Base-by-base conservation (phyloP, 495 filamentous ascomycete genomes). In the Letharia columbiana region DNA sequence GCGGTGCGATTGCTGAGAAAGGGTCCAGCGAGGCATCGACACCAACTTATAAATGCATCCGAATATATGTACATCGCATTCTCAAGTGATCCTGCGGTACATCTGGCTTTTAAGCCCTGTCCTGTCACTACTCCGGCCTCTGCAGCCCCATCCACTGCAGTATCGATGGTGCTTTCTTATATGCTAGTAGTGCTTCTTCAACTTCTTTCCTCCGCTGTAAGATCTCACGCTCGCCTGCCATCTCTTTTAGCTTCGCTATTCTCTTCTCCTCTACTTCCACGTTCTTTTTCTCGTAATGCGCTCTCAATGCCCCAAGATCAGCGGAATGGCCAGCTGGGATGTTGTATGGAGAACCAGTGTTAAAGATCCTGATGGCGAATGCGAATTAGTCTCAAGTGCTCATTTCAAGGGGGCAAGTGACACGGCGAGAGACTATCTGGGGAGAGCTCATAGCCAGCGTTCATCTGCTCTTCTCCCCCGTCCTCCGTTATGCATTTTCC, bases 201-300 rank as follows among this genome's bases (percentile, higher is more conserved):
- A 47, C 54, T 28, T 41, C 45, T 64, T 35, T 41, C 23, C 50
- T 64, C 54, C 67, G 61, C 37, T 42, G 57, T 12, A 44, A 37
- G 23, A 62, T n/a, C 49, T 60, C 60, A 2, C 33, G 37, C 5
- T 66, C 64, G 12, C 11, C 47, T 28, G 64, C 59, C 62, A 33
- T 54, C 37, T 39, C 31, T 73, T 80, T 74, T 71, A 77, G 74
- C 50, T 77, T 76, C 52, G 73, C 76, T 69, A 76, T 73, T 52
- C 77, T 77, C 66, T 75, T 73, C 61, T 75, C 81, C 66, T 88
- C 82, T 47, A 78, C 75, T 58, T 84, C 81, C 71, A 73, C 74
- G 70, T 85, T 82, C 72, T 84, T 67, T 67, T 80, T 79, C 72
- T 86, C 73, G 70, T 88, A 90, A 75, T 89, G 83, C 35, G 80